Evolutionary conservation across 2,329 filamentous ascomycete species (phyloP), one percentile per base, ranked within the genome.

Genomic region (Dothistroma pini): DNA sequence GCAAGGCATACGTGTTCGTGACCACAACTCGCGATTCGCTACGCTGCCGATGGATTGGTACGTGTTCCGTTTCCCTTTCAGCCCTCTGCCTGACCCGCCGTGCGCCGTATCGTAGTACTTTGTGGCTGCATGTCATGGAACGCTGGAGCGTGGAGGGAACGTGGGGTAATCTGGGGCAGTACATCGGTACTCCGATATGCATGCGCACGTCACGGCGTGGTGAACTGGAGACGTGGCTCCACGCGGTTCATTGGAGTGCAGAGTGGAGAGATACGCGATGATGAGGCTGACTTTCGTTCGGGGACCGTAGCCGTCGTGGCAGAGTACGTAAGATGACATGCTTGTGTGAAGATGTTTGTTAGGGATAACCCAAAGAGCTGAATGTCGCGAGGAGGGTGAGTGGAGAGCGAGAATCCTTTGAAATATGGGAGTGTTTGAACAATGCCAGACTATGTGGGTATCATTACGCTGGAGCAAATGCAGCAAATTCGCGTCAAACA

Each of bases 391-490:
- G 16, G 1, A n/a, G 14, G 41, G 8, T 44, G 14, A 19, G n/a
- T n/a, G n/a, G 41, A n/a, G 41, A 19, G 14, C 16, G n/a, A 44
- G 38, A 44, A 44, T 44, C 38, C 2, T 9, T 44, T 11, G 48
- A 29, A 21, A 22, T 9, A 41, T 41, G 52, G 12, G 19, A 32
- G 58, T 51, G 32, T 9, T 12, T 21, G 49, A 44, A 47, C 22
- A 55, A 47, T n/a, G 53, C 51, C 11, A 31, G 35, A 16, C 16
- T 10, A 60, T 61, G 52, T 64, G 64, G 64, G 60, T 65, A 66
- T 66, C 50, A 56, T 54, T 31, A 19, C 48, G 60, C 62, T 62
- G 54, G 50, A 60, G 60, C 58, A 64, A 62, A 63, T 66, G 60
- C 59, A 63, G 51, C 57, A 59, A 63, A 57, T 52, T 61, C 54